Percentiles rank a stretch among this genome's conserved stretches.
Conservation (phyloP, 768 basidiomycete species). For the Xanthoconium purpureum region DNA sequence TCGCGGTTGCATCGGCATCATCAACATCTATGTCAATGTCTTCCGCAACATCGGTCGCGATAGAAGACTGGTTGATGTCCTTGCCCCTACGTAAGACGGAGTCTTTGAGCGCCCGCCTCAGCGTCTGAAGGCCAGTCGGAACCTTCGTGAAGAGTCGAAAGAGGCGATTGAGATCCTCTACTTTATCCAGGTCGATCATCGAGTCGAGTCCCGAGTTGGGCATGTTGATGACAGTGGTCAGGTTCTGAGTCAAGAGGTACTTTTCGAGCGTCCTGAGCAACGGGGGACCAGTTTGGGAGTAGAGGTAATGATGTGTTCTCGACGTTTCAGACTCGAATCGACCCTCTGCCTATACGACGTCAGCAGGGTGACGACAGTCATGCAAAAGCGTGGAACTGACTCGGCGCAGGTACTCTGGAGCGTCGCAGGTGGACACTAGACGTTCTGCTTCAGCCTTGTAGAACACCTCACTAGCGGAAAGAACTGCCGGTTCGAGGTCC, state of each 20-base stretch:
- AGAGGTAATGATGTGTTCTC: conserved; percentile 83
- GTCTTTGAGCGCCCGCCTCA: conserved; percentile 67
- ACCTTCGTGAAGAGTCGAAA: conserved; percentile 74
- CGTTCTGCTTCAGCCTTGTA: conserved; percentile 73
- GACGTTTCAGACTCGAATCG: conserved; percentile 82
- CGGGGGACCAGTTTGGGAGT: conserved; percentile 64
- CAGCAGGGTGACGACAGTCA: background rate
- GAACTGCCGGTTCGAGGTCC: conserved; percentile 79
- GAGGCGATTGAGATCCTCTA: conserved; percentile 72
- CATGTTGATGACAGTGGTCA: conserved; percentile 73
- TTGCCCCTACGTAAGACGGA: conserved; percentile 73
- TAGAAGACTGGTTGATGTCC: conserved; percentile 70
- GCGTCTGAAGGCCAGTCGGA: conserved; percentile 56
- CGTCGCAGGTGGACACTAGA: conserved; percentile 71
- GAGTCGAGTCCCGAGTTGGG: conserved; percentile 78
- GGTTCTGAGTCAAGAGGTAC: conserved; percentile 73
- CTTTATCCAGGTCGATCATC: conserved; percentile 82
- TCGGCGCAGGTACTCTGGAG: conserved; percentile 74
- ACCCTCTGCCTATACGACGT: conserved; percentile 60
- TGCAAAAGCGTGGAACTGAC: conserved; percentile 43
- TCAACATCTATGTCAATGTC: conserved; percentile 35
- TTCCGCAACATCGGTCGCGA: conserved; percentile 36
- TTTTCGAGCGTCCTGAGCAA: conserved; percentile 75
- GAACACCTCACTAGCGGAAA: conserved; percentile 74
- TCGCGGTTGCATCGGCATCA: conserved; percentile 35